Conservation (phyloP, 768 basidiomycete genomes). For the Trametes sanguinea region DNA sequence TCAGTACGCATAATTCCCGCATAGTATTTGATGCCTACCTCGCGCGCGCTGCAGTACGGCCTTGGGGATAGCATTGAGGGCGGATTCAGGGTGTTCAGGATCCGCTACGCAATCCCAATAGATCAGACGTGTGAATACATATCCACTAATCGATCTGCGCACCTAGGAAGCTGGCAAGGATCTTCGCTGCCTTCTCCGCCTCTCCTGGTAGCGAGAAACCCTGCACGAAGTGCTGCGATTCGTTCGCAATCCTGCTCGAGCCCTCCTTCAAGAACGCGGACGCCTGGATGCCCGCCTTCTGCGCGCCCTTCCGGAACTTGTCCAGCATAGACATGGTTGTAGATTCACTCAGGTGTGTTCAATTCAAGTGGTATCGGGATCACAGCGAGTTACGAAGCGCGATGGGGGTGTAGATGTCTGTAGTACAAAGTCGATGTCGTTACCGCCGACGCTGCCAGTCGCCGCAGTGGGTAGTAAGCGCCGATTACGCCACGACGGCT, state of each 20-base stretch:
- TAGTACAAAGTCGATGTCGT: slow-evolving; percentile 5
- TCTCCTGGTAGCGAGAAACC: slow-evolving; percentile 90
- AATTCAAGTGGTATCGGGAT: slow-evolving; percentile 1
- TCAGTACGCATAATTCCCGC: too few species aligned
- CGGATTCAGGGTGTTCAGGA: slow-evolving; percentile 83
- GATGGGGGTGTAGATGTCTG: neutral
- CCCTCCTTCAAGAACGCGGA: slow-evolving; percentile 71
- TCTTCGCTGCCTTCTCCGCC: slow-evolving; percentile 92
- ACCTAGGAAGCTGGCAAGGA: slow-evolving; percentile 91
- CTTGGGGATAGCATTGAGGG: slow-evolving; percentile 93
- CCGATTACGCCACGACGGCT: slow-evolving; percentile 22
- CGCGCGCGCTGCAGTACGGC: slow-evolving; percentile 86
- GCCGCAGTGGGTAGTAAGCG: slow-evolving; percentile 6
- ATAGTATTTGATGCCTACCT: slow-evolving; percentile 48
- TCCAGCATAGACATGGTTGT: slow-evolving; percentile 62
- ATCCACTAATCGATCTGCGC: slow-evolving; percentile 9
- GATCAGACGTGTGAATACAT: neutral
- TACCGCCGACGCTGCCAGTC: slow-evolving; percentile 1
- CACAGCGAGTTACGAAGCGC: neutral
- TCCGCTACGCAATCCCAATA: slow-evolving; percentile 55
- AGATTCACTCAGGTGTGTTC: neutral
- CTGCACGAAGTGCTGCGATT: slow-evolving; percentile 77
- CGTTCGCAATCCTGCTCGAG: slow-evolving; percentile 67
- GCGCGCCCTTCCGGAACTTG: slow-evolving; percentile 78
- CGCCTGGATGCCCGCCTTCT: slow-evolving; percentile 82